Percentiles rank a stretch among this genome's conserved stretches.
Conservation (phyloP, 2,329 filamentous ascomycete species). For the Neurospora sp. region DNA sequence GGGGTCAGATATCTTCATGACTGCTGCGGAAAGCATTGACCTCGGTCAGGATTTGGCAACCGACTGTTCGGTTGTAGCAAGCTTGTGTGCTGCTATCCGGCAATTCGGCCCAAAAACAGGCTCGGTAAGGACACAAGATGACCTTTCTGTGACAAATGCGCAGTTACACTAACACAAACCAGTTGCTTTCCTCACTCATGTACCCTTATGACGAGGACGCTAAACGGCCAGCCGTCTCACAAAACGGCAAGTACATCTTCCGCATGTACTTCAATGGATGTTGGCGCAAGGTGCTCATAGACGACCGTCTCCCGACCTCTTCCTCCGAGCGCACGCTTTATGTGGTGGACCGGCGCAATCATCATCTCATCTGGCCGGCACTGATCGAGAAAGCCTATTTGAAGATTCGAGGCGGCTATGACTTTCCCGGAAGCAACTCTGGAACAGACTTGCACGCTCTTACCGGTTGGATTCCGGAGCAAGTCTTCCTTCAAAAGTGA, state of each 20-base stretch:
- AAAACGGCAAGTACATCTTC: constrained; percentile 82
- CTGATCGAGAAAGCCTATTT: constrained; percentile 93
- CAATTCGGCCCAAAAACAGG: constrained; percentile 59
- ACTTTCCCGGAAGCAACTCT: constrained; percentile 96
- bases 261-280: constrained; percentile 95
- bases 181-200: constrained; percentile 64
- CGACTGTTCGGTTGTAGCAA: constrained; percentile 95
- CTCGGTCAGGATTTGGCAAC: constrained; percentile 92
- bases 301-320: constrained; percentile 77
- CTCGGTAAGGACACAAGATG: constrained; percentile 40
- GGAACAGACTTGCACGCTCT: constrained; percentile 89
- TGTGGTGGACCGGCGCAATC: constrained; percentile 77
- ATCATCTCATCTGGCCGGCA: constrained; percentile 79
- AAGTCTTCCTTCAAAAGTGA: constrained; percentile 73
- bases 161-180: constrained; percentile 1
- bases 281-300: constrained; percentile 76
- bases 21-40: constrained; percentile 52
- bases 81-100: constrained; percentile 72
- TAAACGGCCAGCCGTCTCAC: constrained; percentile 52
- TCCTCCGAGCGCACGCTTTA: constrained; percentile 68
- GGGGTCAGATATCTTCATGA: constrained; percentile 19
- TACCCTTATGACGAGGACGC: constrained; percentile 60
- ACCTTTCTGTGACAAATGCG: not conserved
- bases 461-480: constrained; percentile 94
- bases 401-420: constrained; percentile 90